Conservation (phyloP, 140 eudicot species). For the Eryngium alpinum region DNA sequence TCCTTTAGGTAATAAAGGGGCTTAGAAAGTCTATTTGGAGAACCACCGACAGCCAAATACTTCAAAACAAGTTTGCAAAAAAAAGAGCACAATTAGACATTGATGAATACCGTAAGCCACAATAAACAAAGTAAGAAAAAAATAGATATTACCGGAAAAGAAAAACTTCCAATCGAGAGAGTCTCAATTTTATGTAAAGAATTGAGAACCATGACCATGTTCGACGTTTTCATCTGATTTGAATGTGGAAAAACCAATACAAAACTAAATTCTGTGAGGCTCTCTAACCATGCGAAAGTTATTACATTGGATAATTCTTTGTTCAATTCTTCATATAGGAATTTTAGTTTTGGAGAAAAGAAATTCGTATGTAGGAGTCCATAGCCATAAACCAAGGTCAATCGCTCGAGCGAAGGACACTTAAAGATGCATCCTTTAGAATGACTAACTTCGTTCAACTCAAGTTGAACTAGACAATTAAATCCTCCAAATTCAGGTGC, state of each 20-base stretch:
- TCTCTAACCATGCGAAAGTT: background rate
- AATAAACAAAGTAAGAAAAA: background rate
- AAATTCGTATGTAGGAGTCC: background rate
- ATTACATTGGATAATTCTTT: background rate
- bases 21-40: background rate
- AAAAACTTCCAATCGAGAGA: background rate
- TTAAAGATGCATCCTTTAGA: background rate
- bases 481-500: background rate
- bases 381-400: background rate
- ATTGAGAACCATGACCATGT: background rate
- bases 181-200: background rate
- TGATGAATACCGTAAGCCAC: background rate
- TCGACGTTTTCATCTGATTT: background rate
- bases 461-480: background rate
- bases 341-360: background rate
- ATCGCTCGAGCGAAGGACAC: background rate
- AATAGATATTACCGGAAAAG: background rate
- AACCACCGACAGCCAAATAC: background rate
- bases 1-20: background rate
- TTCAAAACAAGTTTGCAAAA: background rate
- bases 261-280: background rate
- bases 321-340: background rate
- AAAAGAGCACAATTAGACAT: background rate
- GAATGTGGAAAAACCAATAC: background rate
- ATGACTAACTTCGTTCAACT: background rate